Evolutionary conservation across 139 green algal genomes (phyloP), one percentile per base, ranked within the genome.

Genomic region (Chlorokybus atmophyticus): DNA sequence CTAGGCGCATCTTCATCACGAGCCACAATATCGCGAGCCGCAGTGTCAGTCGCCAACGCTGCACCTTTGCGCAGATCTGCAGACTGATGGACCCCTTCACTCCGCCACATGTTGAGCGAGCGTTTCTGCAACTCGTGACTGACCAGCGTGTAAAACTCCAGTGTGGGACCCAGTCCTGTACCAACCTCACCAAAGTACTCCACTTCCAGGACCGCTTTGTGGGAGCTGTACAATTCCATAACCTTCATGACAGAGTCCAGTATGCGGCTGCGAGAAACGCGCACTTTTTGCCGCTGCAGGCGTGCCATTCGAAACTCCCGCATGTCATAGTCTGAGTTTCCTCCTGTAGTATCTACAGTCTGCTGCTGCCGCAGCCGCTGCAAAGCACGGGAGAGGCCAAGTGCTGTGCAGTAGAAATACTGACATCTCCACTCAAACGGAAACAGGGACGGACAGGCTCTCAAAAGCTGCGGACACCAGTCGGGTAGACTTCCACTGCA

Each of bases 121-220:
- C 61, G 66, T 21, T 67, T 55, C 75, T 93, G 85, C 38, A 97
- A 77, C 71, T 95, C 85, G 64, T 94, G 79, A 2, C 71, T 83
- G 21, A 97, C 66, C 57, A 97, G 77, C 24, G 90, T 94, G 80
- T 93, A 97, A 67, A 96, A 97, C 74, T 97, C 90, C 35, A 97
- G 81, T 3, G 90, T 97, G 40, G 90, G 90, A 3, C 90, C 90
- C 50, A 94, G 79, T 14, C 90, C 89, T 2, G 85, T 94, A 59
- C 89, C 89, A 27, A 86, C 51, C 73, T 97, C 90, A 14, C 76
- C 75, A 62, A 94, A 94, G 75, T 90, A 96, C 71, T 96, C 87
- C 23, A 96, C 73, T 73, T 94, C 86, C 5, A 83, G 56, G 32
- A 76, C 57, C 6, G 69, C 66, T 55, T 65, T 77, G 24, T 69